Evolutionary conservation across 2,329 filamentous ascomycete genomes (phyloP), one percentile per base, ranked within the genome.

Genomic region (Epichloe gansuensis): DNA sequence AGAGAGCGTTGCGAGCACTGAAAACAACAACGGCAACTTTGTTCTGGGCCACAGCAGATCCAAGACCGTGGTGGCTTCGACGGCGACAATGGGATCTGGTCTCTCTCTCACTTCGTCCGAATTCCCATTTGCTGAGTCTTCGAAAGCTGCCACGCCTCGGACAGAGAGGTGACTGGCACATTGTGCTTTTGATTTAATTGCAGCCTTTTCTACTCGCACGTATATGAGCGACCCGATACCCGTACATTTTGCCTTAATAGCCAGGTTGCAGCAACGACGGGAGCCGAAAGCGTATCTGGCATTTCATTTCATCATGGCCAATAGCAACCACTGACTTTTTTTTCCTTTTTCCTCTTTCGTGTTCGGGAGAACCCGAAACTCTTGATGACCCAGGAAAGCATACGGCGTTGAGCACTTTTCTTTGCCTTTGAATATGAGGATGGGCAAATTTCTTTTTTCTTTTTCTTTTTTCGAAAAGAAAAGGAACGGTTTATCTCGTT

Each of bases 41-140:
- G 54, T 66, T 25, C 60, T 63, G 36, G 57, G 61, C 11, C 67
- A 68, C 55, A 58, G 52, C 49, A 65, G 67, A n/a, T 68, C 67
- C 50, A 67, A 64, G 63, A 69, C 67, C 1, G 60, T 64, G 50
- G 54, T 58, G 25, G 12, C n/a, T 25, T 21, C 36, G 15, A 21
- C 47, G 7, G 56, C 56, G 15, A 55, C 54, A 27, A 34, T 60
- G 21, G 62, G 60, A 2, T 47, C 61, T 12, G 63, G 58, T 6
- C 56, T 62, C 39, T 58, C 58, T 17, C 53, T 64, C 23, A 64
- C 61, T 9, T 61, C 60, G 34, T 53, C 57, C 42, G 63, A 63
- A 31, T 35, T 13, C 1, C 17, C 27, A 5, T 15, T 25, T 11
- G 39, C 47, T 34, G 38, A 41, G 13, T 34, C 39, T 21, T 35